A percentile compares a stretch with the other conserved stretches of the same genome.
Evolutionary conservation across 78 protist genomes (phyloP).

Genomic region (Carpediemonas membranifera): DNA sequence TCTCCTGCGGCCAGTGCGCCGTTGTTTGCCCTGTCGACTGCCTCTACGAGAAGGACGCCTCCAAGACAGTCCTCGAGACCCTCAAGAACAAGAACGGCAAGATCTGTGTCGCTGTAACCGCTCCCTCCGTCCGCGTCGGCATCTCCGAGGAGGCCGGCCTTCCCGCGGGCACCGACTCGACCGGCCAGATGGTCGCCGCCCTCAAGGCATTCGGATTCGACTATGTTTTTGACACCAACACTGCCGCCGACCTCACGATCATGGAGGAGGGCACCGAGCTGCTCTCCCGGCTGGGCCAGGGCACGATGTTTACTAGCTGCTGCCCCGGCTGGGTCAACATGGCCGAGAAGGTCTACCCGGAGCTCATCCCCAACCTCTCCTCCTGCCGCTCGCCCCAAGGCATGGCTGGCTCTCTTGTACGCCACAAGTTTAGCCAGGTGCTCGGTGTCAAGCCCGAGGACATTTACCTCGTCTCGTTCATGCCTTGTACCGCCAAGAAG

Average conservation of each 20-base stretch:
- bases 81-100: background rate
- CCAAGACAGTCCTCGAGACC: background rate
- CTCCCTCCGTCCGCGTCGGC: constrained; percentile 19
- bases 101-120: constrained; percentile 4
- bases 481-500: constrained; percentile 42
- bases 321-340: constrained; percentile 54
- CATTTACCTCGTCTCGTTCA: constrained; percentile 21
- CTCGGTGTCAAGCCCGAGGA: constrained; percentile 5
- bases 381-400: constrained; percentile 24
- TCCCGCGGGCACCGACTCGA: constrained; percentile 7
- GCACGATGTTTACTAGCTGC: constrained; percentile 53
- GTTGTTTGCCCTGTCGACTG: constrained; percentile 12
- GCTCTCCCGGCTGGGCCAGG: constrained; percentile 1
- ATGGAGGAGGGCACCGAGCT: constrained; percentile 57
- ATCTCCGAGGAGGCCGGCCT: constrained; percentile 14
- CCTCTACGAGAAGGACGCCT: constrained; percentile 4
- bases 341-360: constrained; percentile 19
- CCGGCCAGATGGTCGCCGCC: constrained; percentile 21
- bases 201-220: constrained; percentile 25
- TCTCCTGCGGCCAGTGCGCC: constrained; percentile 29
- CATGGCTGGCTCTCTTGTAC: constrained; percentile 33
- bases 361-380: constrained; percentile 33
- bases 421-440: constrained; percentile 2
- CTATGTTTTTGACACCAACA: constrained; percentile 45
- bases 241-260: constrained; percentile 46